Evolutionary conservation across 1,284 basidiomycete genomes (phyloP), one percentile per base, ranked within the genome.

Genomic region (Mrakiaceae sp.): DNA sequence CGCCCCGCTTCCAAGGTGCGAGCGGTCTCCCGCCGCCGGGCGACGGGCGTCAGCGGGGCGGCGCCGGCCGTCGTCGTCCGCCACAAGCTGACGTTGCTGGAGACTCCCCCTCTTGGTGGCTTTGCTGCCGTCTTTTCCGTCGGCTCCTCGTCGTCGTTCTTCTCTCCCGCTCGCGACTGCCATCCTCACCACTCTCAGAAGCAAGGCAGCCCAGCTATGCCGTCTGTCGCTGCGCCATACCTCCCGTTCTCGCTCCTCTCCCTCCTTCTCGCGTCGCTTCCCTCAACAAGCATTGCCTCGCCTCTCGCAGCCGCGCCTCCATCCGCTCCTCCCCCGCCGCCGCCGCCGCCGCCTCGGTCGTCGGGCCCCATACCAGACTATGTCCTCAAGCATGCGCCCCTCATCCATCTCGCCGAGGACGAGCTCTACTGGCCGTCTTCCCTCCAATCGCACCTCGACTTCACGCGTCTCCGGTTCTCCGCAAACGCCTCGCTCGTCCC

Each of bases 361-460:
- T 65, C 64, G 10, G 64, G 64, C 4, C 64, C 60, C 1, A 63
- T 69, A 27, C 68, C 68, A 12, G 58, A 61, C 3, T 69, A 68
- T 63, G 68, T 66, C 2, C 50, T 69, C n/a, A 49, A 52, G 5
- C 64, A 68, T 54, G 68, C 68, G 27, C 68, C 67, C 4, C 47
- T 69, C 14, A 63, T 69, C 39, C 67, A 69, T 43, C 54, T 69
- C 58, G 60, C 60, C 16, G 27, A 42, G 39, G 66, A 68, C 56
- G 68, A 69, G 52, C 51, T 55, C 40, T 69, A 69, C 67, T 68
- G 62, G 60, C 68, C 68, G 27, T 67, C 65, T 12, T 57, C 63
- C 3, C 27, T 67, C 44, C 51, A 63, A 42, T 58, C 63, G 5
- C 68, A 69, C 43, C 64, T 69, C 4, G 27, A 49, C 12, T 44